Evolutionary conservation across 2,329 filamentous ascomycete species (phyloP).

Genomic region (Xylariales sp.): DNA sequence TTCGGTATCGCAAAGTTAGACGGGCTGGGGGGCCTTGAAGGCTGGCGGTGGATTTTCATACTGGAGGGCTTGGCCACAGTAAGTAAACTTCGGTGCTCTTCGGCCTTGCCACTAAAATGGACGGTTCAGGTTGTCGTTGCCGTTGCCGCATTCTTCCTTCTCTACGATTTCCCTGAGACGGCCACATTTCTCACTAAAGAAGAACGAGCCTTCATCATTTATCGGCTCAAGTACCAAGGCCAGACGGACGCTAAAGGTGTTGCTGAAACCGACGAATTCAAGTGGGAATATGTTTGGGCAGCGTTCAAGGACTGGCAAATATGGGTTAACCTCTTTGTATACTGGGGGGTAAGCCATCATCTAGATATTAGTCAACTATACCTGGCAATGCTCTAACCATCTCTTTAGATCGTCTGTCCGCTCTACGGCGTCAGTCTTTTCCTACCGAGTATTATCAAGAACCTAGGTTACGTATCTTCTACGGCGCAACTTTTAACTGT

Average conservation of each 20-base stretch:
- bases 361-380: neutral
- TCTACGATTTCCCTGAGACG: slow-evolving; percentile 85
- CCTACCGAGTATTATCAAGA: slow-evolving; percentile 72
- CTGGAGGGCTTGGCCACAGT: slow-evolving; percentile 78
- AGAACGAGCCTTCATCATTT: slow-evolving; percentile 77
- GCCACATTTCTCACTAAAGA: slow-evolving; percentile 77
- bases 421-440: slow-evolving; percentile 69
- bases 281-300: slow-evolving; percentile 78
- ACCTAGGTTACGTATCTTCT: slow-evolving; percentile 67
- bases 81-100: slow-evolving; percentile 1
- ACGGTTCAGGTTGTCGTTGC: slow-evolving; percentile 64
- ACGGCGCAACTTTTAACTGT: slow-evolving; percentile 73
- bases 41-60: slow-evolving; percentile 76
- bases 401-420: slow-evolving; percentile 60
- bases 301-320: slow-evolving; percentile 86
- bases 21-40: slow-evolving; percentile 67
- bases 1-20: slow-evolving; percentile 77
- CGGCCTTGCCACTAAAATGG: neutral
- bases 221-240: slow-evolving; percentile 74
- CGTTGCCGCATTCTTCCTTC: slow-evolving; percentile 73
- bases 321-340: slow-evolving; percentile 68
- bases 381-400: neutral
- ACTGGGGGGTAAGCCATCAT: slow-evolving; percentile 69
- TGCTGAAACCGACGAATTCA: slow-evolving; percentile 79
- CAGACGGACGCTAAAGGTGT: slow-evolving; percentile 61